Evolutionary conservation across 208 protist genomes (phyloP).

Genomic region (Leishmania gerbilli): DNA sequence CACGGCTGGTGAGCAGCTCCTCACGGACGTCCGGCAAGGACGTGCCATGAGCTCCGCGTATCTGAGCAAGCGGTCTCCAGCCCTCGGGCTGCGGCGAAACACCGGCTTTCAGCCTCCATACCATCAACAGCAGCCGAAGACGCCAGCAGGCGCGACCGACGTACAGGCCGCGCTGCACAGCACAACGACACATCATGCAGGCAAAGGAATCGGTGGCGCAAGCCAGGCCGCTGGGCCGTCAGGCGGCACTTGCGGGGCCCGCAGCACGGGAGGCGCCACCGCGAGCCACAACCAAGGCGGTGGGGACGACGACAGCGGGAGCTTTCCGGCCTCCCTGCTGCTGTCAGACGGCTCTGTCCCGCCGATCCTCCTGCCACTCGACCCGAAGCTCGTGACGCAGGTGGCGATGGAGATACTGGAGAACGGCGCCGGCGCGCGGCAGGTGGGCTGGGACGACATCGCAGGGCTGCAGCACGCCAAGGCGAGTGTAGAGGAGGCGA

Average conservation of each 20-base stretch:
- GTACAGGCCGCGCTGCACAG: background rate
- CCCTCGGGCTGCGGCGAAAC: slow-evolving; percentile 60
- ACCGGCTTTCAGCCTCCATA: slow-evolving; percentile 59
- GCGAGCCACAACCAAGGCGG: slow-evolving; percentile 13
- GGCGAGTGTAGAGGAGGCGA: slow-evolving; percentile 75
- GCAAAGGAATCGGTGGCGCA: background rate
- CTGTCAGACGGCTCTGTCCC: slow-evolving; percentile 75
- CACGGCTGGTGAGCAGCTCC: slow-evolving; percentile 61
- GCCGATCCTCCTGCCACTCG: slow-evolving; percentile 55
- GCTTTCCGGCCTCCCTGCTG: slow-evolving; percentile 61
- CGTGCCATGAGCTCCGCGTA: slow-evolving; percentile 40
- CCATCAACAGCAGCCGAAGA: slow-evolving; percentile 41
- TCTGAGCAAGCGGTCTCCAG: slow-evolving; percentile 50
- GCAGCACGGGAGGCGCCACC: background rate
- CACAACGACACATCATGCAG: background rate
- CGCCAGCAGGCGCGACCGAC: slow-evolving; percentile 10
- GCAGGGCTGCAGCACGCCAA: slow-evolving; percentile 83
- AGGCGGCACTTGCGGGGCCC: background rate
- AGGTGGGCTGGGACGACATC: slow-evolving; percentile 81
- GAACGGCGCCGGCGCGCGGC: slow-evolving; percentile 39
- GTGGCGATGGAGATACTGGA: slow-evolving; percentile 81
- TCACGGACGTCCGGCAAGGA: slow-evolving; percentile 42
- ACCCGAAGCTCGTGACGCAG: slow-evolving; percentile 73
- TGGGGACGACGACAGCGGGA: slow-evolving; percentile 32
- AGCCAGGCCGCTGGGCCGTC: background rate